Evolutionary conservation across 179 eudicot species (phyloP), one percentile per base, ranked within the genome.

Genomic region (Vitellaria paradoxa): DNA sequence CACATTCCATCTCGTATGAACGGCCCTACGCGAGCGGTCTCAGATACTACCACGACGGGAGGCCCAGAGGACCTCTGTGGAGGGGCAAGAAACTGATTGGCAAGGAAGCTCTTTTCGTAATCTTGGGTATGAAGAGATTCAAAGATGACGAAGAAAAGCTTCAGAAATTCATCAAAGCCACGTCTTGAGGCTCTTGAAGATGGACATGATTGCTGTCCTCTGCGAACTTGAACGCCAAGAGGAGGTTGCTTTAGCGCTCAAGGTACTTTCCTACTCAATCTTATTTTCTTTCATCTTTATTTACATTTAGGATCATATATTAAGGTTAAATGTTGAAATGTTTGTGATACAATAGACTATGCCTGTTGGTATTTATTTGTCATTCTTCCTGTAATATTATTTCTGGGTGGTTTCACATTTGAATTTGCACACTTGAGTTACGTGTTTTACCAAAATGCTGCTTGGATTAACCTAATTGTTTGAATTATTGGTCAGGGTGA

Each of bases 61-160:
- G 97, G 66, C 97, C 97, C 17, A 89, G 97, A 81, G 97, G 97
- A 2, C 80, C 99, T 2, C 87, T 95, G 30, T 95, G 97, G 97
- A 89, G 90, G 81, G 89, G 97, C 60, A 95, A 90, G 87, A 95
- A 95, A 74, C 64, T 89, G 83, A 86, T 95, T 37, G 99, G 99
- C 0, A 95, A 95, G 80, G 99, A 93, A 81, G 99, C 97, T 1
- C 85, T 95, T 10, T 88, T 85, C 78, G 97, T 89, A 0, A 87
- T 91, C 4, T 53, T 66, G 77, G 94, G 97, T 3, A 72, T 93
- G 69, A 95, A 91, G 79, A 85, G 98, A 77, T 85, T 90, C 73
- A 93, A 89, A 73, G 84, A 89, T 62, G 96, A 95, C 37, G 85
- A 80, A 18, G 91, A 86, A 78, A 89, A 86, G 83, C 88, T 95